These are phyloP conservation scores for Lactifluus pinguis DNA, from an alignment of 768 basidiomycete species.

Conservation along the genomic window DNA sequence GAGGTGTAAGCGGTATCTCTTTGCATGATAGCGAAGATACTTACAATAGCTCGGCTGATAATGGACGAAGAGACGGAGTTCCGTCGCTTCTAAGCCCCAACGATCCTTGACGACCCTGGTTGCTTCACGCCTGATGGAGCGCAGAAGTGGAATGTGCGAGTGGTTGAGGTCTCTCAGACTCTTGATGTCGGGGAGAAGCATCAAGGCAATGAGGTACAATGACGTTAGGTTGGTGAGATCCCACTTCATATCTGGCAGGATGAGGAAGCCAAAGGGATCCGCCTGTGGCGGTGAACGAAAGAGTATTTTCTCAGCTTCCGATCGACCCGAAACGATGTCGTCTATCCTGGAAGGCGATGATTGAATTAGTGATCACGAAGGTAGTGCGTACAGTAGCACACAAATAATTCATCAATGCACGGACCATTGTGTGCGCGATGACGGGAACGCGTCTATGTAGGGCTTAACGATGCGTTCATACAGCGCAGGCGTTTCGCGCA, in stretches of 20 bases:
- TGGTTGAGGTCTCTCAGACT: slow-evolving; percentile 69
- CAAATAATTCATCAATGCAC: background rate
- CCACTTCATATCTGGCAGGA: slow-evolving; percentile 98
- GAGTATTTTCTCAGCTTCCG: slow-evolving; percentile 68
- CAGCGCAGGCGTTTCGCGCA: slow-evolving; percentile 75
- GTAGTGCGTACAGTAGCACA: background rate
- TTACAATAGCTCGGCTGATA: slow-evolving; percentile 95
- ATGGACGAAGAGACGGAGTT: slow-evolving; percentile 77
- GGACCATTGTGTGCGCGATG: slow-evolving; percentile 75
- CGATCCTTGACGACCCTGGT: slow-evolving; percentile 42
- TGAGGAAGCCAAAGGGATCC: slow-evolving; percentile 50
- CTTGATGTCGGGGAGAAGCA: slow-evolving; percentile 48
- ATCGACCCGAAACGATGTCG: slow-evolving; percentile 67
- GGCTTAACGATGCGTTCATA: slow-evolving; percentile 66
- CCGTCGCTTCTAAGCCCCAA: slow-evolving; percentile 57
- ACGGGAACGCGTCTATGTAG: slow-evolving; percentile 69
- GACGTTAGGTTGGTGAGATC: slow-evolving; percentile 65
- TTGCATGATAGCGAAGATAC: slow-evolving; percentile 25
- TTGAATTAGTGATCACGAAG: background rate
- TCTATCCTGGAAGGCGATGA: slow-evolving; percentile 54
- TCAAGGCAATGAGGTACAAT: slow-evolving; percentile 81
- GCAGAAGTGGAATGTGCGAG: slow-evolving; percentile 58
- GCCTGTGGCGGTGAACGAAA: slow-evolving; percentile 38
- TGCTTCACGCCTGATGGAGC: slow-evolving; percentile 51
- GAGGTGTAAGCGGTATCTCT: background rate